phyloP scores from a whole-genome alignment of 352 stramenopile species.

The Phytophthora fragariae region DNA sequence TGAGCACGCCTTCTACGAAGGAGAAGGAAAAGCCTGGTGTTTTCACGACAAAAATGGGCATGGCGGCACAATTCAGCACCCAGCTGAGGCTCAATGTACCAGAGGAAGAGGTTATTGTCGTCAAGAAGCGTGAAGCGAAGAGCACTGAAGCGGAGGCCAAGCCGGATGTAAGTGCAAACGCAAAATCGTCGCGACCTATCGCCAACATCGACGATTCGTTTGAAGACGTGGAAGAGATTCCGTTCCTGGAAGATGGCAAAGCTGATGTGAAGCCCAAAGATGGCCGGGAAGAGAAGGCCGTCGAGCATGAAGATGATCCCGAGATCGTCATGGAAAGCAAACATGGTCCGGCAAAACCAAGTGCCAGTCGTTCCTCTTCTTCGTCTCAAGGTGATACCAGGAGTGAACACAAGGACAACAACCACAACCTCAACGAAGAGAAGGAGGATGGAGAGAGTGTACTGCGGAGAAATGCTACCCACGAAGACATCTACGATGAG shows the following conservation, averaged over 20 bases:
- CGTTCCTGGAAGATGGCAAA: conserved; percentile 71
- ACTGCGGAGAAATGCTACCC: conserved; percentile 35
- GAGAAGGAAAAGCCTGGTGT: conserved; percentile 27
- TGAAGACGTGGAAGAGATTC: conserved; percentile 86
- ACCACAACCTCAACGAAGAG: conserved; percentile 32
- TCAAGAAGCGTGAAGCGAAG: conserved; percentile 70
- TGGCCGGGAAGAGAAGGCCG: conserved; percentile 28
- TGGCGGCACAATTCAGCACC: conserved; percentile 65
- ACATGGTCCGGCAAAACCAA: conserved; percentile 38
- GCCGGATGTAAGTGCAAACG: conserved; percentile 13
- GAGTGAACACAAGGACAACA: conserved; percentile 32
- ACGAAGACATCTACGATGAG: conserved; percentile 69
- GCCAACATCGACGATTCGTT: conserved; percentile 61
- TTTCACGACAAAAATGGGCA: conserved; percentile 49
- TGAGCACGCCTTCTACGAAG: conserved; percentile 13
- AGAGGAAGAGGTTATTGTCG: conserved; percentile 74
- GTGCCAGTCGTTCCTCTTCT: not conserved
- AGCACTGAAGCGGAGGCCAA: conserved; percentile 36
- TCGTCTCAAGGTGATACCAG: conserved; percentile 17
- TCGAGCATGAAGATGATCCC: conserved; percentile 52
- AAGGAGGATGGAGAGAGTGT: conserved; percentile 32
- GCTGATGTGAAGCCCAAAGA: conserved; percentile 46
- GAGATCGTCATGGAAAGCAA: conserved; percentile 74
- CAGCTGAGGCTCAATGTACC: conserved; percentile 57
- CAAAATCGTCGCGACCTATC: conserved; percentile 25